Conservation (phyloP, 1,139 yeast species). For the Pichia sp. region DNA sequence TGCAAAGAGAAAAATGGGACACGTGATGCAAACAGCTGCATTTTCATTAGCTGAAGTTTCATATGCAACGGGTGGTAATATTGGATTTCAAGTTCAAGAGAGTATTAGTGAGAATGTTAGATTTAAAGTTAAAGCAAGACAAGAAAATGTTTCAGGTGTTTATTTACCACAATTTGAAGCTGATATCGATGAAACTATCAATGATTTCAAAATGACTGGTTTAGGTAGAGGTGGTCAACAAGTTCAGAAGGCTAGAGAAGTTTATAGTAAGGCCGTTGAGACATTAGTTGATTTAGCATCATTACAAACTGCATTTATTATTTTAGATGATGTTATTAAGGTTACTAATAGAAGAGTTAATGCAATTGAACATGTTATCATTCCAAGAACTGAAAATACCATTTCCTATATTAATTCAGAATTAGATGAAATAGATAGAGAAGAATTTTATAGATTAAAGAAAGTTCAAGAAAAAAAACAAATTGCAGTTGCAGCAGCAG, state of each 20-base stretch:
- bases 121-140: constrained; percentile 84
- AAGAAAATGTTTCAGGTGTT: constrained; percentile 96
- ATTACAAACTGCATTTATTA: constrained; percentile 89
- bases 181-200: constrained; percentile 72
- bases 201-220: constrained; percentile 94
- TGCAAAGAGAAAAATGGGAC: constrained; percentile 94
- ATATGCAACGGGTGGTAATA: constrained; percentile 88
- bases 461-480: constrained; percentile 97
- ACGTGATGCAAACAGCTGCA: constrained; percentile 97
- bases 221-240: constrained; percentile 98
- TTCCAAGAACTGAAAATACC: constrained; percentile 95
- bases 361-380: constrained; percentile 97
- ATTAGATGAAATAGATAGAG: constrained; percentile 95
- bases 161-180: constrained; percentile 88
- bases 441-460: constrained; percentile 92
- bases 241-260: constrained; percentile 88
- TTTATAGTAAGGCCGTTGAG: constrained; percentile 91
- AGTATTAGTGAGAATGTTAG: constrained; percentile 77
- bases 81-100: constrained; percentile 92
- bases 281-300: constrained; percentile 94
- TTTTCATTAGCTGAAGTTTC: constrained; percentile 95
- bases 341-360: constrained; percentile 97
- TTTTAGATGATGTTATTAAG: constrained; percentile 93
- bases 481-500: constrained; percentile 61
- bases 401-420: constrained; percentile 90